phyloP scores from a whole-genome alignment of 768 basidiomycete species.

The Phlegmacium glaucopus region DNA sequence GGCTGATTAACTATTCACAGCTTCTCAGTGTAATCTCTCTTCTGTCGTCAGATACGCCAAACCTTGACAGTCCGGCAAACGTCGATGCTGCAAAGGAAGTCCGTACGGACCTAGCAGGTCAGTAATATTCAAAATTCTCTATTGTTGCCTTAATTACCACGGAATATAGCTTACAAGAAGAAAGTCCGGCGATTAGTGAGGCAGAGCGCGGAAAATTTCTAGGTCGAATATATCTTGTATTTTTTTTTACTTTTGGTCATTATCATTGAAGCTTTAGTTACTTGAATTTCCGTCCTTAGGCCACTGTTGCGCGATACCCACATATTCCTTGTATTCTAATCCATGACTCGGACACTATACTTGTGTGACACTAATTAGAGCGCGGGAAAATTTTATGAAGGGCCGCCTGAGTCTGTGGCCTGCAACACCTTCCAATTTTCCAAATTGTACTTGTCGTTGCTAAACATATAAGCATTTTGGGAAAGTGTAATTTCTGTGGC shows the following conservation, averaged over 20 bases:
- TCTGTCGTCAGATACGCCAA: slow-evolving; percentile 87
- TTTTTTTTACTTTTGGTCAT: background rate
- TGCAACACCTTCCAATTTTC: too few species aligned
- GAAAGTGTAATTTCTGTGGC: too few species aligned
- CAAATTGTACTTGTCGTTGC: too few species aligned
- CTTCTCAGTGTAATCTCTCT: slow-evolving; percentile 96
- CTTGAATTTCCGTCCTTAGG: too few species aligned
- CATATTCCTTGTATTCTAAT: too few species aligned
- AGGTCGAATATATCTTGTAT: slow-evolving; percentile 44
- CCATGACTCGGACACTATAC: too few species aligned
- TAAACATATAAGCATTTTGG: too few species aligned
- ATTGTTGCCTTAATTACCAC: slow-evolving; percentile 14
- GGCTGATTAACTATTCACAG: slow-evolving; percentile 36
- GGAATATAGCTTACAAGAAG: slow-evolving; percentile 79
- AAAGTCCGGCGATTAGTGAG: slow-evolving; percentile 90
- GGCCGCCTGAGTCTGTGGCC: too few species aligned
- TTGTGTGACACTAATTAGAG: too few species aligned
- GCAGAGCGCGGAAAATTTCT: slow-evolving; percentile 85
- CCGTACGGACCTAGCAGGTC: slow-evolving; percentile 60
- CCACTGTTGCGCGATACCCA: too few species aligned
- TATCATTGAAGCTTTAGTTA: too few species aligned
- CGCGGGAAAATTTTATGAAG: too few species aligned
- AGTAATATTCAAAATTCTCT: slow-evolving; percentile 14
- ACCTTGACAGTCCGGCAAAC: slow-evolving; percentile 92
- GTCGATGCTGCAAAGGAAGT: slow-evolving; percentile 94